Evolutionary conservation across 169 alveolate genomes (phyloP).

Genomic region (Eimeria falciformis): DNA sequence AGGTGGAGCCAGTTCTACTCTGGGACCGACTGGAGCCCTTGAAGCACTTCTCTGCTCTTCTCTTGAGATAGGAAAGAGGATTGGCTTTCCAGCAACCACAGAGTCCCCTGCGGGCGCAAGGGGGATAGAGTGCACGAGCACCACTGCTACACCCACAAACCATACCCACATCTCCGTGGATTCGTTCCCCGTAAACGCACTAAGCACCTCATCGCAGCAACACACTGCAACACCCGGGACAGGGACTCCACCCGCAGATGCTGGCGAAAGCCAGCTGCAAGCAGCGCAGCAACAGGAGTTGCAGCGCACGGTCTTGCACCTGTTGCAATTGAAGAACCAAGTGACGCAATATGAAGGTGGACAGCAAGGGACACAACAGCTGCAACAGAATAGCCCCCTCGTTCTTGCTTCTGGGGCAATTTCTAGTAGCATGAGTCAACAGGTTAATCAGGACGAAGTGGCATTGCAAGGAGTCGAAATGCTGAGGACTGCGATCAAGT

Average conservation of each 20-base stretch:
- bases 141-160: background rate
- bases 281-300: conserved; percentile 1
- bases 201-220: background rate
- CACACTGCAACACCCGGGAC: background rate
- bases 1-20: background rate
- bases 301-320: background rate
- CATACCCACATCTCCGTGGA: background rate
- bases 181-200: background rate
- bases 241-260: background rate
- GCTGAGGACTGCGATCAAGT: background rate
- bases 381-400: background rate
- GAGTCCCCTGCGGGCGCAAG: background rate
- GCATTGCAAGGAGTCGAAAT: background rate
- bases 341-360: background rate
- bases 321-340: background rate
- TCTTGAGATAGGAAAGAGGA: background rate
- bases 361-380: background rate
- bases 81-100: no score
- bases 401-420: background rate
- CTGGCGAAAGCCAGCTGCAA: background rate
- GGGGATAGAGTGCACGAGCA: background rate
- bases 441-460: background rate
- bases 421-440: background rate
- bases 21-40: background rate
- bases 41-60: background rate